phyloP scores from a whole-genome alignment of 768 basidiomycete genomes.

The Psilocybe azurescens region DNA sequence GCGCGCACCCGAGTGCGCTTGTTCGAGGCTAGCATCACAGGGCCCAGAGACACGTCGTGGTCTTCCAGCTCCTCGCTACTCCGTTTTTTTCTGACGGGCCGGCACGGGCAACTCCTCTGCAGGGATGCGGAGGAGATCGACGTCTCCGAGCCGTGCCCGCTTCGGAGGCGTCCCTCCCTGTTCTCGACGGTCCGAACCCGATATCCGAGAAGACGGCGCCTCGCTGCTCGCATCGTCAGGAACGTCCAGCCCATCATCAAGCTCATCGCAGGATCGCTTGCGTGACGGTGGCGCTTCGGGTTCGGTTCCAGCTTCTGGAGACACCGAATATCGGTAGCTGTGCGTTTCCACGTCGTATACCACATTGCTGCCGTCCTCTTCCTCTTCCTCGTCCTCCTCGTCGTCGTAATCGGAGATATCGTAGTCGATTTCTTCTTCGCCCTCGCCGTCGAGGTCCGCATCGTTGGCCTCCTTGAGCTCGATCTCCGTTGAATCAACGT shows the following conservation, averaged over 20 bases:
- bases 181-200: constrained; percentile 15
- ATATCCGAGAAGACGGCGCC: constrained; percentile 19
- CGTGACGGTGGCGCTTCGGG: constrained; percentile 16
- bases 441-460: constrained; percentile 27
- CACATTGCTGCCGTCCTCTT: constrained; percentile 18
- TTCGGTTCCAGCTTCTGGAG: constrained; percentile 19
- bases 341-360: constrained; percentile 5
- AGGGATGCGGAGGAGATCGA: constrained; percentile 4
- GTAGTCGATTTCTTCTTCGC: constrained; percentile 29
- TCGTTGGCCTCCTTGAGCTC: constrained; percentile 27
- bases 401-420: constrained; percentile 27
- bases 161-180: constrained; percentile 38
- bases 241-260: constrained; percentile 15
- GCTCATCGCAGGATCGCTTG: constrained; percentile 32
- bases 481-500: constrained; percentile 21
- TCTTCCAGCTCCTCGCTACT: constrained; percentile 56
- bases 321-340: constrained; percentile 16
- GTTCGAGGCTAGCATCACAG: constrained; percentile 10
- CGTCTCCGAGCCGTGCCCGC: constrained; percentile 5
- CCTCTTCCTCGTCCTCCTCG: constrained; percentile 25
- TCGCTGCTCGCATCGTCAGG: constrained; percentile 21
- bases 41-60: constrained; percentile 20
- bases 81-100: constrained; percentile 48
- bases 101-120: constrained; percentile 23
- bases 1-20: constrained; percentile 25